phyloP scores from a whole-genome alignment of 192 early-diverging fungal genomes.

The Coemansia javaensis region DNA sequence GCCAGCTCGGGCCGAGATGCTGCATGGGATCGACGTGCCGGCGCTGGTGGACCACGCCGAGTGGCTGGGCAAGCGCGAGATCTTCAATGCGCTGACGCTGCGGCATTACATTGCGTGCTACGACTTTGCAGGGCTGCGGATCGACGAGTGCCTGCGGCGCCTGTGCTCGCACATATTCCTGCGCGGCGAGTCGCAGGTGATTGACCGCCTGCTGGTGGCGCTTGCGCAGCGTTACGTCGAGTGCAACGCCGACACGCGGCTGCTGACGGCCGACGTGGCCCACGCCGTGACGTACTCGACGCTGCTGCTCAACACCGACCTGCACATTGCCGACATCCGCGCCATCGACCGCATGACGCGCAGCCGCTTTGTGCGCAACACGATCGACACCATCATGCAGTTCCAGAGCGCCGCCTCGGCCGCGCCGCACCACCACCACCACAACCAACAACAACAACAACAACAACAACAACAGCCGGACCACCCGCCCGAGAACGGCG shows the following conservation, averaged over 20 bases:
- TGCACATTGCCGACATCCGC: constrained; percentile 76
- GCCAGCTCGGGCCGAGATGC: constrained; percentile 19
- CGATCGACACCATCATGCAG: constrained; percentile 53
- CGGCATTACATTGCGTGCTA: constrained; percentile 72
- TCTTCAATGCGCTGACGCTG: constrained; percentile 56
- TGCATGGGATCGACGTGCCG: constrained; percentile 36
- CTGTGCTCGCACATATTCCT: constrained; percentile 76
- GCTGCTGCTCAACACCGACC: constrained; percentile 87
- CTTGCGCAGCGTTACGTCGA: constrained; percentile 79
- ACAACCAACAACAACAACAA: too few relatives aligned
- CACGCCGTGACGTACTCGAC: constrained; percentile 83
- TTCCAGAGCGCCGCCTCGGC: constrained; percentile 23
- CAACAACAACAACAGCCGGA: too few relatives aligned
- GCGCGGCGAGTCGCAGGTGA: constrained; percentile 88
- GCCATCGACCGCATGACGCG: constrained; percentile 66
- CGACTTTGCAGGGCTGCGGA: constrained; percentile 62
- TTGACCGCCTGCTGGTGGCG: constrained; percentile 82
- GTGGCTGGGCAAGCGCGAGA: constrained; percentile 53
- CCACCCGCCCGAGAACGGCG: too few relatives aligned
- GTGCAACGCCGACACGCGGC: constrained; percentile 65
- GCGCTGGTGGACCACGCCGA: constrained; percentile 37
- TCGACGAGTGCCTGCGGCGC: constrained; percentile 76
- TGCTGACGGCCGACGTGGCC: constrained; percentile 64
- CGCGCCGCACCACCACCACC: too few relatives aligned
- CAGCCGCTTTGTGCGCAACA: constrained; percentile 68